These are phyloP conservation scores for Orbilia oligospora DNA, from an alignment of 2,329 filamentous ascomycete genomes.

Conservation along the genomic window DNA sequence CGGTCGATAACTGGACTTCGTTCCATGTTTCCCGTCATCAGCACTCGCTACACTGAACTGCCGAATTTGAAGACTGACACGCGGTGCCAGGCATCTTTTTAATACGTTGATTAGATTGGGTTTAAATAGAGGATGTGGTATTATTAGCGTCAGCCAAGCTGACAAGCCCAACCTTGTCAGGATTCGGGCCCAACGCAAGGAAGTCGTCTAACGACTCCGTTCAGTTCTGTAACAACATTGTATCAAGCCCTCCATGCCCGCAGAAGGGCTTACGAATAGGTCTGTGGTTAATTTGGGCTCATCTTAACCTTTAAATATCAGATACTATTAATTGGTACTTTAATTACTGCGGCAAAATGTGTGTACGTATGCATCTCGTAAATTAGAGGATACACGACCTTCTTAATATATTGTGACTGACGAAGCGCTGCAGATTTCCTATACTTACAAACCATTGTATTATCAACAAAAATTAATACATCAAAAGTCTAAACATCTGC, in stretches of 20 bases:
- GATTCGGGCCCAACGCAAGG: constrained; percentile 15
- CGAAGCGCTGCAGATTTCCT: neutral
- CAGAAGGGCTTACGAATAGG: neutral
- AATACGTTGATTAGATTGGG: too few species aligned
- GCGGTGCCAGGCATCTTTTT: too few species aligned
- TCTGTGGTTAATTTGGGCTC: neutral
- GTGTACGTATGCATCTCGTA: neutral
- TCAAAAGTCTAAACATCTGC: neutral
- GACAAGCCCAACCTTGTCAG: constrained; percentile 6
- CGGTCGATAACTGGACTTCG: too few species aligned
- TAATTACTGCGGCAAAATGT: neutral
- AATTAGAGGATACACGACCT: neutral
- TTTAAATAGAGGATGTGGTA: neutral
- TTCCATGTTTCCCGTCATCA: too few species aligned
- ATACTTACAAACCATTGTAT: neutral
- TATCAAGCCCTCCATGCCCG: neutral
- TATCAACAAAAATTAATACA: neutral
- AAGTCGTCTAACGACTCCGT: too few species aligned
- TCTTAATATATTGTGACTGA: neutral
- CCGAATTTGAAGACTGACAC: too few species aligned
- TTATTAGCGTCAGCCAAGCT: constrained; percentile 14
- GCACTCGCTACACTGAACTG: too few species aligned
- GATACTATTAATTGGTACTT: neutral
- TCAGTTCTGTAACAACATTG: neutral
- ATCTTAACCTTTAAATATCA: neutral